Percentiles rank a stretch among this genome's conserved stretches.
phyloP scores from a whole-genome alignment of 805 yeast genomes.

The Candida pseudoglaebosa region DNA sequence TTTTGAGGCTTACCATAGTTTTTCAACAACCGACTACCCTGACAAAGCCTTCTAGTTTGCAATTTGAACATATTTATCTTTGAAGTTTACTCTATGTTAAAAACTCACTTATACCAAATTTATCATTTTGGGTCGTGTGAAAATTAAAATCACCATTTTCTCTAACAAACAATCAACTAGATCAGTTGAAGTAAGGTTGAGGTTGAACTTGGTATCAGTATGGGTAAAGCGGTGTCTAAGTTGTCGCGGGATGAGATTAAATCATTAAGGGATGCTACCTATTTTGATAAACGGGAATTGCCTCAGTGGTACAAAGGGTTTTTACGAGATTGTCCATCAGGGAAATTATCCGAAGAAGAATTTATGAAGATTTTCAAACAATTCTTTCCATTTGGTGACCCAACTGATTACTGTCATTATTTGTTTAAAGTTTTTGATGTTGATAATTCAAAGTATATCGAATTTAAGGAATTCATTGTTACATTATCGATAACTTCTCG shows the following conservation, averaged over 20 bases:
- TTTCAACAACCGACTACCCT: slow-evolving; percentile 5
- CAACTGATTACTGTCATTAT: slow-evolving; percentile 82
- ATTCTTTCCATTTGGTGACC: slow-evolving; percentile 98
- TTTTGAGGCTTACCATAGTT: slow-evolving; percentile 43
- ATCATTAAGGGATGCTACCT: slow-evolving; percentile 77
- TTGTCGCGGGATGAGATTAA: slow-evolving; percentile 85
- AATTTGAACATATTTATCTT: slow-evolving; percentile 1
- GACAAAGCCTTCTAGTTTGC: slow-evolving; percentile 1
- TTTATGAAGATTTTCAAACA: slow-evolving; percentile 91
- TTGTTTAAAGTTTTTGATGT: slow-evolving; percentile 87
- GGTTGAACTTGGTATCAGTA: no score
- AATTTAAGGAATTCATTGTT: slow-evolving; percentile 87
- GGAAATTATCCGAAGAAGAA: slow-evolving; percentile 81
- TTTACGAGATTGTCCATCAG: slow-evolving; percentile 87
- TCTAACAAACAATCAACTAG: background rate
- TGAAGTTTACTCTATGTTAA: background rate
- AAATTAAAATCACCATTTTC: background rate
- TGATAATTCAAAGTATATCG: slow-evolving; percentile 75
- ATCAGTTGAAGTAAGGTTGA: no score
- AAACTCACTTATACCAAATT: no score
- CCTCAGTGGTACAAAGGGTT: slow-evolving; percentile 99
- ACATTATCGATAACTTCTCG: slow-evolving; percentile 84
- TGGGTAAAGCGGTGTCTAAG: slow-evolving; percentile 96
- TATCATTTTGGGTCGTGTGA: background rate
- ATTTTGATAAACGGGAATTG: slow-evolving; percentile 87